Evolutionary conservation across 768 basidiomycete genomes (phyloP), one percentile per base, ranked within the genome.

Genomic region (Porphyrellus cyaneotinctus): DNA sequence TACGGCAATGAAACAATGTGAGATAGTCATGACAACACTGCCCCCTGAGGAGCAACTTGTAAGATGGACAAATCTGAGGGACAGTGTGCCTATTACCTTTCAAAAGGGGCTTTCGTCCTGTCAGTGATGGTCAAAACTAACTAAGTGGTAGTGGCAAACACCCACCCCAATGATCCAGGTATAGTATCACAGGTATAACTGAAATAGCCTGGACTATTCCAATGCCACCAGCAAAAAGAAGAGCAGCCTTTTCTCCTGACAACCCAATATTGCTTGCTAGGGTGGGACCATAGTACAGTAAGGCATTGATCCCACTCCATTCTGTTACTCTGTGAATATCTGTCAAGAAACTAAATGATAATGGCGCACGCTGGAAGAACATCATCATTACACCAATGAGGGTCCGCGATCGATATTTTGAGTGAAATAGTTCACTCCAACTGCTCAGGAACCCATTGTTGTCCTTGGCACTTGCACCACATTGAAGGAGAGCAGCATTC

Each of bases 281-380:
- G 0, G 81, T 82, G 1, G 90, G 90, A 1, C 88, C 89, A 58
- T 90, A 92, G 60, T 91, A 92, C 9, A 91, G 72, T 30, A 92
- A 64, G 11, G 90, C 88, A 61, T 91, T 92, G 56, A 91, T 92
- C 2, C 90, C 90, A 52, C 83, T 85, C 90, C 90, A 91, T 71
- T 91, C 88, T 91, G 60, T 14, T 17, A 23, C 17, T 12, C 2
- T 3, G 15, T 53, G 12, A 52, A 30, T 43, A 46, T 28, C 5
- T 28, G 9, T 17, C 28, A 42, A 43, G 30, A 15, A 23, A 47
- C 49, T 17, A 46, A n/a, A 30, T 36, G 8, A 43, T 41, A 22
- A 3, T 43, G 17, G 69, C 83, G 36, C 58, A 88, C 89, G 90
- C 69, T 92, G 90, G 60, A 91, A 91, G 47, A 88, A 81, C 85